Evolutionary conservation across 2,329 filamentous ascomycete genomes (phyloP).

Genomic region (Trichophyton schoenleinii): DNA sequence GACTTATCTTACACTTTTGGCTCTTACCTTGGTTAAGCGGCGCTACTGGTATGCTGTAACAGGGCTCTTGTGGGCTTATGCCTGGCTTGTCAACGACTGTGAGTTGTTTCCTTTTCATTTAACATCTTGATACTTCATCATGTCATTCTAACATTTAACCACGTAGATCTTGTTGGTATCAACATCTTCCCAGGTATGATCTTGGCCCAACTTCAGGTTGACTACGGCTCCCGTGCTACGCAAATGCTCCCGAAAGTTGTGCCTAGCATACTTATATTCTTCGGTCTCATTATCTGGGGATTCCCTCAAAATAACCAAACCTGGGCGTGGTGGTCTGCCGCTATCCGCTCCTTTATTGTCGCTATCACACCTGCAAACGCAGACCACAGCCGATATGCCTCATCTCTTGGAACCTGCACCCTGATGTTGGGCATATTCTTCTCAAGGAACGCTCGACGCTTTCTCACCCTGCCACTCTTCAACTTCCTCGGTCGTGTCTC

Average conservation of each 20-base stretch:
- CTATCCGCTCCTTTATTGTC: conserved; percentile 10
- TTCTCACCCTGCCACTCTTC: conserved; percentile 16
- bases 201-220: conserved; percentile 18
- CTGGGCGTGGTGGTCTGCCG: conserved; percentile 17
- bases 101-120: conserved; percentile 4
- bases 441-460: conserved; percentile 14
- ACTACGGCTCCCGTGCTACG: conserved; percentile 16
- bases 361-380: conserved; percentile 13
- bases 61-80: conserved; percentile 27
- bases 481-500: conserved; percentile 20
- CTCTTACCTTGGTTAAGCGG: conserved; percentile 27
- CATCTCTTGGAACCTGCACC: conserved; percentile 17
- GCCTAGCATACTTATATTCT: conserved; percentile 16
- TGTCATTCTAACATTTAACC: neutral
- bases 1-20: conserved; percentile 32
- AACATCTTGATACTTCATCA: neutral
- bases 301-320: conserved; percentile 18
- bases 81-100: conserved; percentile 22
- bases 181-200: conserved; percentile 20
- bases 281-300: conserved; percentile 18
- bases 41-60: conserved; percentile 26
- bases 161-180: conserved; percentile 17
- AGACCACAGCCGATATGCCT: conserved; percentile 17
- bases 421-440: conserved; percentile 18
- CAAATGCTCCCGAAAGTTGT: conserved; percentile 14